Base-by-base conservation (phyloP, 2,329 filamentous ascomycete species). In the Bretziella fagacearum region DNA sequence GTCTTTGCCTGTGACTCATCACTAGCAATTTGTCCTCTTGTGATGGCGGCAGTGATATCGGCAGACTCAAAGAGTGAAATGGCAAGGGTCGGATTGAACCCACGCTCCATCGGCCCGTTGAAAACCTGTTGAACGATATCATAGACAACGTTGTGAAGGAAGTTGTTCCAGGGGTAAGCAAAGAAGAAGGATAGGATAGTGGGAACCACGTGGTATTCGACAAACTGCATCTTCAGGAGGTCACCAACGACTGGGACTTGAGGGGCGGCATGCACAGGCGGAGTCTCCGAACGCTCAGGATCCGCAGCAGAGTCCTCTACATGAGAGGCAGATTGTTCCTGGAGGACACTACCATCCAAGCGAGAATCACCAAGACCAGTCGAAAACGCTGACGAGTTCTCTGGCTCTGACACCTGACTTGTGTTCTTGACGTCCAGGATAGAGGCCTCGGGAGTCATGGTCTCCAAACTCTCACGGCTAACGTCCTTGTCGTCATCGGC, bases 141-240 rank as follows among this genome's bases (percentile, higher is more conserved):
- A 60, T 98, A 98, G 41, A 98, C 91, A 36, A 98, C 91, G 58
- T 98, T 98, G 64, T 98, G 91, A 37, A 98, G 72, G 59, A 98
- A 98, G 62, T 98, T 98, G 63, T 98, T 98, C 91, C 91, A 98
- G 1, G 91, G 89, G 58, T 96, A 98, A 51, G 81, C 78, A 68
- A 98, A 98, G 65, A 98, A 98, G 67, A 96, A 96, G 49, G 86
- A 84, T 85, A 98, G 65, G 56, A 98, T 96, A 2, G 86, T 94
- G 23, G 91, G 91, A 46, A 98, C 87, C 53, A 98, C 91, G 54
- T 79, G 77, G 62, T 96, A 78, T 61, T 95, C 81, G 20, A 96
- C 87, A 65, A 98, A 96, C 64, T 89, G 86, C 62, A 91, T 87
- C 66, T 98, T 98, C 51, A 98, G 68, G 56, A 81, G 83, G 61